Percentiles rank a stretch among this genome's conserved stretches.
These are phyloP conservation scores for Tilletia setariae DNA, from an alignment of 1,284 basidiomycete species.

Conservation along the genomic window DNA sequence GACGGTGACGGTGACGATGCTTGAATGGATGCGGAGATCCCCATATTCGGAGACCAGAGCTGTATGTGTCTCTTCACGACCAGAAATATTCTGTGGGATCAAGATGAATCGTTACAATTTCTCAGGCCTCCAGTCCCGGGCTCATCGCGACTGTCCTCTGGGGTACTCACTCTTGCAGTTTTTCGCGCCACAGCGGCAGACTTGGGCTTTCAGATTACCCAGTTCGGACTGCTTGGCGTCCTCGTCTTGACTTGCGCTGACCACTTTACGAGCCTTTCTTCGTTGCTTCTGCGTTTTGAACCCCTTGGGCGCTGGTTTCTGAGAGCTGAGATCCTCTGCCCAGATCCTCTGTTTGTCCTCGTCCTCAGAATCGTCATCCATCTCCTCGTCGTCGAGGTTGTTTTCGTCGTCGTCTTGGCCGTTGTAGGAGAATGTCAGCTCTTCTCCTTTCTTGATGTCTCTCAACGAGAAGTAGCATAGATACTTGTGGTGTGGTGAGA, in stretches of 20 bases:
- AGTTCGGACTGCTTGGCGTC: not conserved
- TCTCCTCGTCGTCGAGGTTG: not conserved
- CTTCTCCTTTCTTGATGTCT: constrained; percentile 67
- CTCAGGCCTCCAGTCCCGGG: no score
- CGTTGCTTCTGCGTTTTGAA: not conserved
- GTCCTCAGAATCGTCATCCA: not conserved
- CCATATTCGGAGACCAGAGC: no score
- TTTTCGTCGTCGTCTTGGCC: not conserved
- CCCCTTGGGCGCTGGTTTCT: not conserved
- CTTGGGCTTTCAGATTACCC: not conserved
- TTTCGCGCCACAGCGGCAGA: not conserved
- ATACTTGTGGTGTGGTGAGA: not conserved
- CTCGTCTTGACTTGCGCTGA: not conserved
- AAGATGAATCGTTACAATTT: no score
- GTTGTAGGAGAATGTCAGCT: constrained; percentile 13
- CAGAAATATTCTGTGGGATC: no score
- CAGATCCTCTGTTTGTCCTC: not conserved
- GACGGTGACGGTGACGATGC: no score
- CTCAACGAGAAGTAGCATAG: constrained; percentile 66
- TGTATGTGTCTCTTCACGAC: no score
- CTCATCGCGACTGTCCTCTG: no score
- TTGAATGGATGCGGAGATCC: no score
- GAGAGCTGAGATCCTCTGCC: not conserved
- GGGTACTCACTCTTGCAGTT: not conserved
- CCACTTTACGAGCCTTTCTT: not conserved